These are phyloP conservation scores for Kodamaea suecica DNA, from an alignment of 1,139 yeast genomes.

Conservation along the genomic window DNA sequence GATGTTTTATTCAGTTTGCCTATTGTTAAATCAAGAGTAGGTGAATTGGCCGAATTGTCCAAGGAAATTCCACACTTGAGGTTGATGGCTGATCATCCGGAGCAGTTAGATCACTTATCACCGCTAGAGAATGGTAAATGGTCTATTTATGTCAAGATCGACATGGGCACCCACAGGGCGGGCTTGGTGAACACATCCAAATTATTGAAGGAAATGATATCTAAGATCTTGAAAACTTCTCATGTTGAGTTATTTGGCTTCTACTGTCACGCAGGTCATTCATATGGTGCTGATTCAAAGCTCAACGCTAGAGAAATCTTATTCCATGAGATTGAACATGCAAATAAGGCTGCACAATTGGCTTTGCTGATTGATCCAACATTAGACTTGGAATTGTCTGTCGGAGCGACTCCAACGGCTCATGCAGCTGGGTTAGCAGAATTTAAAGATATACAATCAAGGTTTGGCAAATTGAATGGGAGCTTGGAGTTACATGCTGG, in stretches of 20 bases:
- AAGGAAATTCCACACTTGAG: conserved; percentile 42
- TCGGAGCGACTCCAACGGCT: conserved; percentile 83
- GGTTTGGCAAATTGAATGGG: conserved; percentile 34
- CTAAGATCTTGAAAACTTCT: conserved; percentile 19
- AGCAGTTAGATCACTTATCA: conserved; percentile 49
- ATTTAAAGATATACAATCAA: conserved; percentile 17
- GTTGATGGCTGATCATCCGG: conserved; percentile 59
- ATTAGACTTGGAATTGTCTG: conserved; percentile 45
- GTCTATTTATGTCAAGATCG: conserved; percentile 56
- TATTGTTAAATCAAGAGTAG: conserved; percentile 50
- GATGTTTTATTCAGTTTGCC: conserved; percentile 75
- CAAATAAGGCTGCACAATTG: conserved; percentile 49
- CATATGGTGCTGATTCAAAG: conserved; percentile 51
- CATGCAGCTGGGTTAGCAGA: conserved; percentile 49
- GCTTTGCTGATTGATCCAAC: conserved; percentile 29
- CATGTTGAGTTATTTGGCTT: conserved; percentile 53
- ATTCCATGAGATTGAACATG: conserved; percentile 54
- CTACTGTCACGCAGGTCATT: conserved; percentile 79
- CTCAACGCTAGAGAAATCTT: conserved; percentile 48
- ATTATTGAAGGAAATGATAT: conserved; percentile 28
- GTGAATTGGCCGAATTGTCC: conserved; percentile 48
- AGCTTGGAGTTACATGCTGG: conserved; percentile 75
- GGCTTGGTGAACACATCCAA: conserved; percentile 44
- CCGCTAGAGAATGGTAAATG: conserved; percentile 27
- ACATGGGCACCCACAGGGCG: conserved; percentile 64